phyloP scores from a whole-genome alignment of 306 rosid genomes.

The Mucuna pruriens region DNA sequence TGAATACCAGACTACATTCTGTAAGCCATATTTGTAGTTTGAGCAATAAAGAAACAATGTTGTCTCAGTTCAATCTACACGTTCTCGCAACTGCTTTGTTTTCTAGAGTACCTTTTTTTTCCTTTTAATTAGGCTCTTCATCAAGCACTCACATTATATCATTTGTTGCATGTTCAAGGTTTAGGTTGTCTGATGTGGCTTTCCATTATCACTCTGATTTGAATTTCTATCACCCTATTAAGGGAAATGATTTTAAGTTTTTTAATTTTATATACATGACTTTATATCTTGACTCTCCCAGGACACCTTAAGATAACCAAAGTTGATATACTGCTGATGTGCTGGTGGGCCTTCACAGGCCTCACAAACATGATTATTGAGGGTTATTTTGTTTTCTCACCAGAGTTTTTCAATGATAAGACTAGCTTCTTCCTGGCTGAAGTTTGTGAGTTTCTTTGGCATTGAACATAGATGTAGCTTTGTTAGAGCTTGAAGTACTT shows the following conservation, averaged over 20 bases:
- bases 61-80: too few species aligned
- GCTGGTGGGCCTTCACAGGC: conserved; percentile 97
- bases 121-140: background rate
- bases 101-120: background rate
- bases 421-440: conserved; percentile 73
- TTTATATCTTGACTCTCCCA: conserved; percentile 27
- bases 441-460: conserved; percentile 68
- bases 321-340: conserved; percentile 76
- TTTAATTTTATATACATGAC: conserved; percentile 17
- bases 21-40: conserved; percentile 1
- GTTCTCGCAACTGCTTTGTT: too few species aligned
- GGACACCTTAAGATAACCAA: conserved; percentile 64
- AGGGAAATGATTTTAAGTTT: background rate
- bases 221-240: background rate
- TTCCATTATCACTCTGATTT: too few species aligned
- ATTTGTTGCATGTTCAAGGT: conserved; percentile 9
- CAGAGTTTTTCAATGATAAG: conserved; percentile 76
- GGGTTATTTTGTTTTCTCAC: conserved; percentile 79
- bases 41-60: background rate
- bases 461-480: background rate
- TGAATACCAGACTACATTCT: too few species aligned
- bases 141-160: background rate
- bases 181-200: background rate
- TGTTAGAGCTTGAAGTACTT: background rate
- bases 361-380: conserved; percentile 77